Evolutionary conservation across 495 filamentous ascomycete genomes (phyloP).

Genomic region (Melanomma pulvis-pyrius): DNA sequence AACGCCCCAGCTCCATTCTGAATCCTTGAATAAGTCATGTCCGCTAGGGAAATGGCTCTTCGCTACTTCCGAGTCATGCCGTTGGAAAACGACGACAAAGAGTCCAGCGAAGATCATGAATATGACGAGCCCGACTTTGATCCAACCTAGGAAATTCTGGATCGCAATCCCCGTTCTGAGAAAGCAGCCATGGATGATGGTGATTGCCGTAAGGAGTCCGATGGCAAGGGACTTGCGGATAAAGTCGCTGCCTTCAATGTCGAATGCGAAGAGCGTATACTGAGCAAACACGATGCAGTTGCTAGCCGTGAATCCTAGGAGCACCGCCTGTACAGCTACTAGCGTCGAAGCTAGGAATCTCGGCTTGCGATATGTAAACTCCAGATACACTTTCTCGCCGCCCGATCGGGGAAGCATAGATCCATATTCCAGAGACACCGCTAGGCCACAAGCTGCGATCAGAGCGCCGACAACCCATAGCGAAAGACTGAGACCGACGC

Average conservation of each 20-base stretch:
- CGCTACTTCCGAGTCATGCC: not conserved
- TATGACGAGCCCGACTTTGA: conserved; percentile 45
- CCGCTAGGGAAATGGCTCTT: conserved; percentile 17
- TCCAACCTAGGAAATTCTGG: conserved; percentile 42
- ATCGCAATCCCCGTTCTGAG: conserved; percentile 37
- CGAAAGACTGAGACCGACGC: conserved; percentile 64
- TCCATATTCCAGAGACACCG: conserved; percentile 68
- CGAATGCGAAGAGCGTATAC: conserved; percentile 40
- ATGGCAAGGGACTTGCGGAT: conserved; percentile 32
- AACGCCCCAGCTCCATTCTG: conserved; percentile 58
- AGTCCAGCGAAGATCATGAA: conserved; percentile 51
- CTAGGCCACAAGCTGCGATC: conserved; percentile 62
- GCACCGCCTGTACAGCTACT: conserved; percentile 66
- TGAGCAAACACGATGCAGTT: conserved; percentile 43
- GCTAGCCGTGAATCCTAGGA: conserved; percentile 67
- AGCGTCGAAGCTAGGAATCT: conserved; percentile 70
- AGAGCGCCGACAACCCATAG: conserved; percentile 68
- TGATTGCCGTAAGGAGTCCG: conserved; percentile 38
- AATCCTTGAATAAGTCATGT: conserved; percentile 54
- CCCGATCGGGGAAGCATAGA: conserved; percentile 73
- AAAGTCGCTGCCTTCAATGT: conserved; percentile 28
- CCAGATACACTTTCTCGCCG: conserved; percentile 76
- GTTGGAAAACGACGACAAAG: conserved; percentile 35
- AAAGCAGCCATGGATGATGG: conserved; percentile 40
- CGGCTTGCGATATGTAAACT: conserved; percentile 71